A percentile compares a stretch with the other conserved stretches of the same genome.
Conservation (phyloP, 176 grass and related monocot species). For the Bothriochloa decipiens region DNA sequence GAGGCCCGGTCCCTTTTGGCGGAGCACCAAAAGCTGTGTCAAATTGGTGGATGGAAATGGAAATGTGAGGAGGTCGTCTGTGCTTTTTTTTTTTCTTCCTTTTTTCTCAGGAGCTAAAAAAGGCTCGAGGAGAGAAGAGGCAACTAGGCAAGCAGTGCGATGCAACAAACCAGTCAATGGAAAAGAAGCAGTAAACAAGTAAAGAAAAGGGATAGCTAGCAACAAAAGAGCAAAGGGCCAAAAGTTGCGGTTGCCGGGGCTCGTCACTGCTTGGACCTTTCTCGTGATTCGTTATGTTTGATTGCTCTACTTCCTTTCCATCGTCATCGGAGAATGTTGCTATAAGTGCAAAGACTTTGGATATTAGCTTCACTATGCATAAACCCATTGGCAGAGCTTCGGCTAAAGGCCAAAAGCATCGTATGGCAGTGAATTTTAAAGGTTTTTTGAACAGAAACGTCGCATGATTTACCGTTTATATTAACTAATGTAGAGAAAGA, state of each 20-base stretch:
- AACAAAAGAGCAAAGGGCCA: constrained; percentile 46
- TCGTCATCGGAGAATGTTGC: constrained; percentile 28
- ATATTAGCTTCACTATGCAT: too few species aligned
- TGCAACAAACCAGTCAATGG: constrained; percentile 50
- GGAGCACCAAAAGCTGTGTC: constrained; percentile 50
- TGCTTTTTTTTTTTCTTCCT: not conserved
- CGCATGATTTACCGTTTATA: too few species aligned
- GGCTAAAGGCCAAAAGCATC: too few species aligned
- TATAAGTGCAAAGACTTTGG: too few species aligned
- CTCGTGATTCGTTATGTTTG: constrained; percentile 71
- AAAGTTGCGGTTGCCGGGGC: constrained; percentile 42
- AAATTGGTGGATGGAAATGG: constrained; percentile 12
- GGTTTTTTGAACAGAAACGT: too few species aligned
- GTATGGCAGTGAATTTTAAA: too few species aligned
- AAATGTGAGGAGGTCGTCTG: not conserved
- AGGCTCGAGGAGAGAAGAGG: not conserved
- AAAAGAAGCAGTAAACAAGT: constrained; percentile 36
- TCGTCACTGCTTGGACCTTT: constrained; percentile 28
- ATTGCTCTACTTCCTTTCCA: constrained; percentile 18
- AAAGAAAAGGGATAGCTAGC: constrained; percentile 3
- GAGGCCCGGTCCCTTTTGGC: constrained; percentile 30
- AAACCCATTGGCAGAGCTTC: too few species aligned
- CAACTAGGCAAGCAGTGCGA: not conserved
- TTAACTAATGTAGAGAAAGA: too few species aligned
- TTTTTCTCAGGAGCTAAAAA: not conserved